Evolutionary conservation across 306 rosid genomes (phyloP).

Genomic region (Canavalia gladiata): DNA sequence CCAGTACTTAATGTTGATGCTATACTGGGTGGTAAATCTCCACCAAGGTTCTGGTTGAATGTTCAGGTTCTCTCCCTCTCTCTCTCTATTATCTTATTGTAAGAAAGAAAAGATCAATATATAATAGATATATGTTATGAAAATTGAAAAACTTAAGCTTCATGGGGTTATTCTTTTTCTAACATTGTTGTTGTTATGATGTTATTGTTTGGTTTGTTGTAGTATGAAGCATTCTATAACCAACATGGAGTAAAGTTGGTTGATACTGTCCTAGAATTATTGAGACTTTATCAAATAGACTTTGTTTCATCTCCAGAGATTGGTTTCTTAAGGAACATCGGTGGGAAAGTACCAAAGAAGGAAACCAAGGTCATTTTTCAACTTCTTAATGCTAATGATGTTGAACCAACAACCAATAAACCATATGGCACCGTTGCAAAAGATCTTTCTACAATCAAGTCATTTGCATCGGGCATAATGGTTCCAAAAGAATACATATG

Average conservation of each 20-base stretch:
- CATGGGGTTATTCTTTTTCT: neutral
- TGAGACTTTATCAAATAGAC: slow-evolving; percentile 36
- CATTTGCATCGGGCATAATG: slow-evolving; percentile 74
- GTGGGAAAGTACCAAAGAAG: slow-evolving; percentile 50
- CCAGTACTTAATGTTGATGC: slow-evolving; percentile 62
- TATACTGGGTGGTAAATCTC: slow-evolving; percentile 40
- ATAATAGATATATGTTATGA: neutral
- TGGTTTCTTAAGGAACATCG: slow-evolving; percentile 65
- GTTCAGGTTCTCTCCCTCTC: slow-evolving; percentile 59
- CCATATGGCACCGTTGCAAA: slow-evolving; percentile 57
- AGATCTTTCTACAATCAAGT: slow-evolving; percentile 61
- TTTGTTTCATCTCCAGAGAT: slow-evolving; percentile 76
- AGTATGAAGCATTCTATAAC: slow-evolving; percentile 68
- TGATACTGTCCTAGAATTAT: slow-evolving; percentile 44
- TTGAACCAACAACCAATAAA: slow-evolving; percentile 67
- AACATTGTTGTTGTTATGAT: neutral
- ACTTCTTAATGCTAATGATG: slow-evolving; percentile 52
- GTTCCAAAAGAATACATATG: slow-evolving; percentile 76
- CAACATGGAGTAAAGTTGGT: slow-evolving; percentile 52
- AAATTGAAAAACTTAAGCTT: slow-evolving; percentile 12
- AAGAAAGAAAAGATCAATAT: neutral
- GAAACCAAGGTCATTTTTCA: slow-evolving; percentile 65
- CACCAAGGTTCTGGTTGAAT: slow-evolving; percentile 63
- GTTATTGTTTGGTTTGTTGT: slow-evolving; percentile 36
- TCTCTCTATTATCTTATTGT: neutral